These are phyloP conservation scores for Pseudogymnoascus sp. DNA, from an alignment of 2,329 filamentous ascomycete genomes.

Conservation along the genomic window DNA sequence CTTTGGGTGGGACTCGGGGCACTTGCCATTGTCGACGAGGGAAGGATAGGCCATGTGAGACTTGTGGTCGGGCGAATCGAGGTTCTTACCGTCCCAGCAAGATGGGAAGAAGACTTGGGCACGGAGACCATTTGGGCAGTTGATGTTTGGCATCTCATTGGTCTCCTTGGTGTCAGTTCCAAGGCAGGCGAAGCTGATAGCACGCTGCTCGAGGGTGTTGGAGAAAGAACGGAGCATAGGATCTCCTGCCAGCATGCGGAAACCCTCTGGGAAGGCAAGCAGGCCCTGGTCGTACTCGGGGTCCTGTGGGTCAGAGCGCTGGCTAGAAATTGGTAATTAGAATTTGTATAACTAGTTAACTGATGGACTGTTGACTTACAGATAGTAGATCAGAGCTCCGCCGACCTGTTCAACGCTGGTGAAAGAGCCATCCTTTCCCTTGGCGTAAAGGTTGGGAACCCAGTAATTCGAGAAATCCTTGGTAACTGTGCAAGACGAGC, in stretches of 20 bases:
- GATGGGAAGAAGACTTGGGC: slow-evolving; percentile 51
- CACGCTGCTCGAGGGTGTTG: slow-evolving; percentile 38
- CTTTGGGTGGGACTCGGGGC: slow-evolving; percentile 43
- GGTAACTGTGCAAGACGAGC: slow-evolving; percentile 57
- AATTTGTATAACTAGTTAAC: background rate
- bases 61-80: slow-evolving; percentile 48
- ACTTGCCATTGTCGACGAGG: slow-evolving; percentile 39
- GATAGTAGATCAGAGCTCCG: slow-evolving; percentile 51
- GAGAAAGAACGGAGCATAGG: slow-evolving; percentile 43
- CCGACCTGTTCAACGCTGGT: slow-evolving; percentile 36
- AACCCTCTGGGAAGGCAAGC: slow-evolving; percentile 51
- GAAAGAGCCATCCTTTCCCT: slow-evolving; percentile 50
- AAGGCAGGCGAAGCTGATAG: slow-evolving; percentile 51
- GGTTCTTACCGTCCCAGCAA: slow-evolving; percentile 55
- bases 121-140: slow-evolving; percentile 45
- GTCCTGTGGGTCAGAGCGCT: slow-evolving; percentile 35
- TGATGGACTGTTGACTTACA: slow-evolving; percentile 29
- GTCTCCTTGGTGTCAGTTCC: slow-evolving; percentile 39
- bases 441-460: slow-evolving; percentile 52
- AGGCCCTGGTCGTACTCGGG: slow-evolving; percentile 39
- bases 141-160: slow-evolving; percentile 45
- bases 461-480: slow-evolving; percentile 62
- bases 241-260: slow-evolving; percentile 60
- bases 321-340: slow-evolving; percentile 21
- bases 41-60: slow-evolving; percentile 49